Conservation (phyloP, 75 land plant genomes). For the Ceratopteris richardii region DNA sequence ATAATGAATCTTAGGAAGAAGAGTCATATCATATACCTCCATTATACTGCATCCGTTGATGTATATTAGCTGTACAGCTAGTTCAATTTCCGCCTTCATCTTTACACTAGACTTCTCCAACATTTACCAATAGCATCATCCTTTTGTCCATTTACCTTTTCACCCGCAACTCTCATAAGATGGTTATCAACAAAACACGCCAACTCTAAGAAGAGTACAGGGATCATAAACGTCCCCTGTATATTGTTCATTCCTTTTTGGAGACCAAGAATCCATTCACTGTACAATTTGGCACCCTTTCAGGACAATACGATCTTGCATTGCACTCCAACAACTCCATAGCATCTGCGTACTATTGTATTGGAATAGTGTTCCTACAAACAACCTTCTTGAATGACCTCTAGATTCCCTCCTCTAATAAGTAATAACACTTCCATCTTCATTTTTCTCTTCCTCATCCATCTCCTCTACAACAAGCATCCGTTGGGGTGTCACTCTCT, state of each 20-base stretch:
- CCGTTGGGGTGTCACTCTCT: no score
- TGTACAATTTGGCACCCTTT: constrained; percentile 43
- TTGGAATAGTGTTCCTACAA: no score
- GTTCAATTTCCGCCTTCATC: constrained; percentile 71
- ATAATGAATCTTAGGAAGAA: constrained; percentile 78
- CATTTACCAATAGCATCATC: constrained; percentile 56
- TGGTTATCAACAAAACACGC: constrained; percentile 60
- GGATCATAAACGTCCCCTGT: constrained; percentile 74
- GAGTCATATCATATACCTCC: constrained; percentile 33
- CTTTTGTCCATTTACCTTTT: not conserved
- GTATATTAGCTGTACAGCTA: constrained; percentile 54
- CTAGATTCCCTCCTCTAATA: no score
- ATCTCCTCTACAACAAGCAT: no score
- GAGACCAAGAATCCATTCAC: constrained; percentile 24
- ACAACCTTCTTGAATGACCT: no score
- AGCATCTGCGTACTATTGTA: no score
- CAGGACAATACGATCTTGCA: constrained; percentile 43
- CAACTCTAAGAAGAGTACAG: constrained; percentile 62
- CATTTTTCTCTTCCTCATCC: no score
- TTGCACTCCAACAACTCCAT: no score
- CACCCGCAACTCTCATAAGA: constrained; percentile 11
- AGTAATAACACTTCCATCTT: no score
- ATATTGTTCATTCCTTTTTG: constrained; percentile 48
- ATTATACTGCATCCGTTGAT: constrained; percentile 39
- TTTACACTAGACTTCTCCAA: constrained; percentile 59